Conservation (phyloP, 129 eudicot genomes). For the Flaveria sonorensis region DNA sequence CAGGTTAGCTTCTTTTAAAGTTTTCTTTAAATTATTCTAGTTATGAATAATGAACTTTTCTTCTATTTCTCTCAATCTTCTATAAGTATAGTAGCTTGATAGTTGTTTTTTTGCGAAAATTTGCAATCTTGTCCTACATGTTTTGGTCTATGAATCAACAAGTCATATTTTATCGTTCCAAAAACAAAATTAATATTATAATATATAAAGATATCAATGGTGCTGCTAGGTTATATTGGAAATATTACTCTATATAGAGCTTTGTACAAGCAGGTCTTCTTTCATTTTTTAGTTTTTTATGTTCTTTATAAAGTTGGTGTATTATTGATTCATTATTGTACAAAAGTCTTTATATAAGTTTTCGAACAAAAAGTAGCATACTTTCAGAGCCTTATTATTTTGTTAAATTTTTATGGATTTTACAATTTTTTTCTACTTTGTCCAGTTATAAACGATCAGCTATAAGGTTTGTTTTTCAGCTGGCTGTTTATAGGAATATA, state of each 20-base stretch:
- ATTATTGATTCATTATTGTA: background rate
- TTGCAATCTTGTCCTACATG: background rate
- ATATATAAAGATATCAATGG: background rate
- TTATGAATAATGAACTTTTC: background rate
- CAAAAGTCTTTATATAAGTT: background rate
- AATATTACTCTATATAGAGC: background rate
- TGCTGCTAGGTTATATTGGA: background rate
- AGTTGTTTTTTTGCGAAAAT: background rate
- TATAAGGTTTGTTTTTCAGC: conserved; percentile 9
- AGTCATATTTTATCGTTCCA: background rate
- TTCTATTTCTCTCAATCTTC: background rate
- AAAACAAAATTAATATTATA: background rate
- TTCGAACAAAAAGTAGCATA: background rate
- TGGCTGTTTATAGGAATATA: background rate
- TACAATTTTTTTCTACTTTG: background rate
- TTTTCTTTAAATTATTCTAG: background rate
- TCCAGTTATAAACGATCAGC: background rate
- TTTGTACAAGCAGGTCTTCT: background rate
- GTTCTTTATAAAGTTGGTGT: background rate
- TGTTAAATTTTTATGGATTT: background rate
- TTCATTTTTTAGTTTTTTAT: background rate
- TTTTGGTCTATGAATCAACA: background rate
- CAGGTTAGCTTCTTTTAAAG: conserved; percentile 48
- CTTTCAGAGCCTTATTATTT: background rate
- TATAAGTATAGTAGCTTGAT: background rate